A percentile compares a stretch with the other conserved stretches of the same genome.
Evolutionary conservation across 371 early-diverging fungal species (phyloP).

Genomic region (Parasitella parasitica): DNA sequence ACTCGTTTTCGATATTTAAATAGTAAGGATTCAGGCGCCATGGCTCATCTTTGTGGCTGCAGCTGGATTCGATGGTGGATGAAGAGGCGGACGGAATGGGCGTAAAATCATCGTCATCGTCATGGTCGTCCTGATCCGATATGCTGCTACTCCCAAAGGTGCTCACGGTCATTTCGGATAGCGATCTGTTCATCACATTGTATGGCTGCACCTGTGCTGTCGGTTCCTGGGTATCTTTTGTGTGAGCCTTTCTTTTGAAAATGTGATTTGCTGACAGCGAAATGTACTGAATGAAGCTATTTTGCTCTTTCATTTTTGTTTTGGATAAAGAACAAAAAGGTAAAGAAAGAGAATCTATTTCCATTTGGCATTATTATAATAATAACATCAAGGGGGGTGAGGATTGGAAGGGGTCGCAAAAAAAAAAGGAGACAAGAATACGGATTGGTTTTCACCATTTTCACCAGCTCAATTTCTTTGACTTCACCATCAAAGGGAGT

Average conservation of each 20-base stretch:
- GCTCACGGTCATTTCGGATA: constrained; percentile 3
- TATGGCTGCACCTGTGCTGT: not conserved
- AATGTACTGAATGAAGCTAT: not conserved
- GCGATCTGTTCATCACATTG: not conserved
- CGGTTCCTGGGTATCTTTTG: not conserved
- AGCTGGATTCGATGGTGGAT: not conserved
- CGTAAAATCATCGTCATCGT: not conserved
- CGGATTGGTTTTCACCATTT: not conserved
- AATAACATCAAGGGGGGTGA: not conserved
- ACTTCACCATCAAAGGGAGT: not conserved
- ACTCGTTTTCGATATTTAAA: not conserved
- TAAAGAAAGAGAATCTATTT: not conserved
- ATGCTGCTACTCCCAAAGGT: not conserved
- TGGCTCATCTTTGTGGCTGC: not conserved
- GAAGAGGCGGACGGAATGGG: not conserved
- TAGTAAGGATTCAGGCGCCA: not conserved
- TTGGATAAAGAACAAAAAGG: not conserved
- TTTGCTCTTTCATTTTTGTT: not conserved
- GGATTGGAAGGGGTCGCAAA: not conserved
- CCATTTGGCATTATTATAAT: not conserved
- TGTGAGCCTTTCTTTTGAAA: not conserved
- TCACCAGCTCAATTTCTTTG: not conserved
- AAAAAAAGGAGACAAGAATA: not conserved
- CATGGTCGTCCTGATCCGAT: not conserved
- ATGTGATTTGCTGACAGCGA: not conserved